Evolutionary conservation across 495 filamentous ascomycete species (phyloP).

Genomic region (Podospora pseudocomata): DNA sequence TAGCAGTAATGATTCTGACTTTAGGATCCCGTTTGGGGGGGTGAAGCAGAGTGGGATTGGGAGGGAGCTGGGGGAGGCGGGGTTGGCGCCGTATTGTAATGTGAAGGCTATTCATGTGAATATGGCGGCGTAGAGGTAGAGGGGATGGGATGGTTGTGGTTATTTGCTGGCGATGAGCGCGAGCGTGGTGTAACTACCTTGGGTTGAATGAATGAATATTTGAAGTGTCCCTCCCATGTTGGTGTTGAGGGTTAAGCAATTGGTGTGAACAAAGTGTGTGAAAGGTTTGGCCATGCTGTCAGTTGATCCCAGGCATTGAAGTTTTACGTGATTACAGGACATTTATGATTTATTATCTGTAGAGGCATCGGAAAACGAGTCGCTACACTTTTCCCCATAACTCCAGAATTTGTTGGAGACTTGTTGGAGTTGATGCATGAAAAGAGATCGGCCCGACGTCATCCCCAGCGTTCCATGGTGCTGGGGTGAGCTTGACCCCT

Average conservation of each 20-base stretch:
- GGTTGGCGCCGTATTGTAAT: slow-evolving; percentile 76
- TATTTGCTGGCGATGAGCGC: neutral
- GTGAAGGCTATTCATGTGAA: slow-evolving; percentile 80
- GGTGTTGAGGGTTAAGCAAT: too few species aligned
- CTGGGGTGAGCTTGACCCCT: slow-evolving; percentile 1
- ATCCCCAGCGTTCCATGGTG: slow-evolving; percentile 7
- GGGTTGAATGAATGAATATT: neutral
- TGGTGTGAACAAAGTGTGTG: too few species aligned
- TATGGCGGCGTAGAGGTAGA: slow-evolving; percentile 39
- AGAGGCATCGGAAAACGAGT: neutral
- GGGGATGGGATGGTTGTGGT: neutral
- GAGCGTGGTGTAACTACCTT: neutral
- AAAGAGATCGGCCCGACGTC: slow-evolving; percentile 7
- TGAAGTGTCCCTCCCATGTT: neutral
- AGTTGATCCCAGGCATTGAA: too few species aligned
- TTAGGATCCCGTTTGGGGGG: slow-evolving; percentile 81
- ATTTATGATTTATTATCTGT: too few species aligned
- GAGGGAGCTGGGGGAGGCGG: slow-evolving; percentile 81
- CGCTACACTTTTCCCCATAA: neutral
- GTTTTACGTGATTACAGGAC: too few species aligned
- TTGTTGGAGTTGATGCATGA: neutral
- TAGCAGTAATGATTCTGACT: slow-evolving; percentile 72
- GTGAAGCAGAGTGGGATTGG: slow-evolving; percentile 96
- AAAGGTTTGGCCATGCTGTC: too few species aligned
- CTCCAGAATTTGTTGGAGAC: neutral